These are phyloP conservation scores for Pythium dissimile DNA, from an alignment of 352 stramenopile species.

Conservation along the genomic window DNA sequence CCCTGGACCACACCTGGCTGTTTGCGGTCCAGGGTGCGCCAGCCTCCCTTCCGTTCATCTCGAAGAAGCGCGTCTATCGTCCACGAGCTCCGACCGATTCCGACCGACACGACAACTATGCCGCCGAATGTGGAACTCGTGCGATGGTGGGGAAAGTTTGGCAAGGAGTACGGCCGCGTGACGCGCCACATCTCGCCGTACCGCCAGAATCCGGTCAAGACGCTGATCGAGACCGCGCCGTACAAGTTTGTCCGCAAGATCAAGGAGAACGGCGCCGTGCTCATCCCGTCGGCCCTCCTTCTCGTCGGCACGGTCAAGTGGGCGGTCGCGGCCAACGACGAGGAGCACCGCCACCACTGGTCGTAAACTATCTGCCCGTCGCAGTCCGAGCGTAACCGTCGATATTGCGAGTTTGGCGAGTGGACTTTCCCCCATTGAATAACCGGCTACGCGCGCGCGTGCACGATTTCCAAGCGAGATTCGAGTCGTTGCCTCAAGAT, in stretches of 20 bases:
- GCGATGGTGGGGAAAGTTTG: slow-evolving; percentile 80
- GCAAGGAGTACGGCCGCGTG: slow-evolving; percentile 51
- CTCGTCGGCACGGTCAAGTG: slow-evolving; percentile 74
- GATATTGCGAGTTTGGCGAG: background rate
- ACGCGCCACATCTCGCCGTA: slow-evolving; percentile 72
- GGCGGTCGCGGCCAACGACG: slow-evolving; percentile 68
- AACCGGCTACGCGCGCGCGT: background rate
- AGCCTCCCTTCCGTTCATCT: background rate
- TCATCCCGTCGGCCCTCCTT: slow-evolving; percentile 59
- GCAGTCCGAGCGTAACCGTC: background rate
- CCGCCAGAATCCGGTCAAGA: slow-evolving; percentile 60
- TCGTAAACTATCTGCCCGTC: slow-evolving; percentile 34
- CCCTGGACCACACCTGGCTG: background rate
- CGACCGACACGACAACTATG: slow-evolving; percentile 24
- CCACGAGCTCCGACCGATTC: background rate
- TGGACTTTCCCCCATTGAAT: background rate
- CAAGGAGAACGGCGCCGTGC: slow-evolving; percentile 69
- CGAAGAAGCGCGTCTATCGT: background rate
- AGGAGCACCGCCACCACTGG: slow-evolving; percentile 77
- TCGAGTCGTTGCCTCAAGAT: too few relatives aligned
- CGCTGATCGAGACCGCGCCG: slow-evolving; percentile 65
- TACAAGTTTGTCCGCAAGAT: slow-evolving; percentile 81
- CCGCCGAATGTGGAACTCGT: slow-evolving; percentile 38
- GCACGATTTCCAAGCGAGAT: too few relatives aligned
- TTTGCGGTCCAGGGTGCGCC: background rate